phyloP scores from a whole-genome alignment of 768 basidiomycete genomes.

The Naganishia friedmannii region DNA sequence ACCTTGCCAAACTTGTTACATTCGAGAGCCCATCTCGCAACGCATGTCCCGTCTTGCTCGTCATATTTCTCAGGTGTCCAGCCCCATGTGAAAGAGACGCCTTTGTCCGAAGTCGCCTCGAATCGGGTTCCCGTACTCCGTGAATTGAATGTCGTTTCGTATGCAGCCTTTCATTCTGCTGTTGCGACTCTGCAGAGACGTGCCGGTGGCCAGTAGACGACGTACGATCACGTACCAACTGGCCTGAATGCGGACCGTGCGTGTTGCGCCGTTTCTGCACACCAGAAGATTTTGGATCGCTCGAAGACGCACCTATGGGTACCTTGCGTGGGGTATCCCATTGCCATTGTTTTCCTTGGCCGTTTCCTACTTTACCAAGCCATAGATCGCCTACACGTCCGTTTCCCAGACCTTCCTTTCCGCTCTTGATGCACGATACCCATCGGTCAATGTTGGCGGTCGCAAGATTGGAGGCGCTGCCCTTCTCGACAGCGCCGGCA shows the following conservation, averaged over 20 bases:
- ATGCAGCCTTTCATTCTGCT: neutral
- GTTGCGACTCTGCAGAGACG: conserved; percentile 10
- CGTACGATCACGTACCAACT: neutral
- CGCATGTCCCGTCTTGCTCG: conserved; percentile 29
- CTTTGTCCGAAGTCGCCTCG: conserved; percentile 13
- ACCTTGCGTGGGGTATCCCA: neutral
- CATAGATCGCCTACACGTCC: conserved; percentile 25
- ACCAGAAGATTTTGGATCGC: neutral
- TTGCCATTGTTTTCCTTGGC: conserved; percentile 10
- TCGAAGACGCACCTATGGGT: neutral
- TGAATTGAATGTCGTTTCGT: conserved; percentile 8
- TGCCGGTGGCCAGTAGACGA: conserved; percentile 2
- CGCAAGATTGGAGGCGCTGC: conserved; percentile 10
- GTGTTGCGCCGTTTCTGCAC: neutral
- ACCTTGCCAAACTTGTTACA: conserved; percentile 27
- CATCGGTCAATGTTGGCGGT: conserved; percentile 22
- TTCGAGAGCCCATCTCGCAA: conserved; percentile 25
- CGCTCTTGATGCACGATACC: conserved; percentile 21
- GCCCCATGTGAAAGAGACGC: conserved; percentile 9
- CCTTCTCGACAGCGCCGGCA: neutral
- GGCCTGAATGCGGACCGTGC: conserved; percentile 1
- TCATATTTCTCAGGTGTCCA: conserved; percentile 19
- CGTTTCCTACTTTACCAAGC: conserved; percentile 22
- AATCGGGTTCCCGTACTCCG: conserved; percentile 4
- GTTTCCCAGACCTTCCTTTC: conserved; percentile 18